A percentile compares a stretch with the other conserved stretches of the same genome.
Conservation (phyloP, 2,329 filamentous ascomycete genomes). For the Cladophialophora chaetospira region DNA sequence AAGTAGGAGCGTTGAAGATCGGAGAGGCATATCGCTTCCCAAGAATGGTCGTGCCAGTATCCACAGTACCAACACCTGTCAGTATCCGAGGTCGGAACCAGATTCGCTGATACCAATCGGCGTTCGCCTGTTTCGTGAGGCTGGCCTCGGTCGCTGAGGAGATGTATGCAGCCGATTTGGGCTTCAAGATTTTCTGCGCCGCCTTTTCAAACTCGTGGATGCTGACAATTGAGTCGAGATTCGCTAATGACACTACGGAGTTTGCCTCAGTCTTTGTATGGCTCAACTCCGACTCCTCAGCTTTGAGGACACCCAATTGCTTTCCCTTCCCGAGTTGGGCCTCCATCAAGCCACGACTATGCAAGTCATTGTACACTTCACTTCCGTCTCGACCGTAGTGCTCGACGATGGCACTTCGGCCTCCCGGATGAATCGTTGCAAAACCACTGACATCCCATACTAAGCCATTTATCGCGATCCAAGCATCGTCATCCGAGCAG, state of each 20-base stretch:
- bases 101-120: conserved; percentile 43
- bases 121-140: conserved; percentile 21
- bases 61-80: conserved; percentile 42
- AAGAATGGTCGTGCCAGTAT: conserved; percentile 37
- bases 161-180: conserved; percentile 36
- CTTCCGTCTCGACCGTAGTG: conserved; percentile 51
- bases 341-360: conserved; percentile 34
- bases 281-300: conserved; percentile 11
- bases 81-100: conserved; percentile 51
- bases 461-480: conserved; percentile 68
- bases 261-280: conserved; percentile 24
- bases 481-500: conserved; percentile 48
- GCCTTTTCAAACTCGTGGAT: conserved; percentile 29
- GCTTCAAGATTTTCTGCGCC: conserved; percentile 14
- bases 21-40: conserved; percentile 26
- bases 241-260: conserved; percentile 2
- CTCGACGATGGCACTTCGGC: conserved; percentile 48
- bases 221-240: conserved; percentile 25
- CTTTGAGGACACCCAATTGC: conserved; percentile 31
- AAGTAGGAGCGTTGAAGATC: conserved; percentile 28
- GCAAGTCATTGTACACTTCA: conserved; percentile 48
- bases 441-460: conserved; percentile 70
- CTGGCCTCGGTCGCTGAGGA: conserved; percentile 27
- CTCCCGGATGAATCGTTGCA: conserved; percentile 63
- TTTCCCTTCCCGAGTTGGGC: conserved; percentile 25